Conservation (phyloP, 192 early-diverging fungal species). For the Backusella morwellensis region DNA sequence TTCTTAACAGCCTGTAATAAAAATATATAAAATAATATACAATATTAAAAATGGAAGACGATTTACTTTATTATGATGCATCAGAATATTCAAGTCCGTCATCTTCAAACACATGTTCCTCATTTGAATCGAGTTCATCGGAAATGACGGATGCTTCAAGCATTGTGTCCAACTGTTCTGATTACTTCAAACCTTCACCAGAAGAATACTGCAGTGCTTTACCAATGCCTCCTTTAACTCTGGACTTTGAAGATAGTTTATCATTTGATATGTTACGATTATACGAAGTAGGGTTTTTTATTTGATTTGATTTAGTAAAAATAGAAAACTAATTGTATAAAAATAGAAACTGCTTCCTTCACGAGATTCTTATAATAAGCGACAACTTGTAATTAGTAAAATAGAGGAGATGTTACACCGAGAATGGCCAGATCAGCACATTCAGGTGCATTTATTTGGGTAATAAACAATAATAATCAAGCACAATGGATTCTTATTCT, state of each 20-base stretch:
- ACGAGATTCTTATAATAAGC: constrained; percentile 61
- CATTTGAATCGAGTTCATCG: constrained; percentile 3
- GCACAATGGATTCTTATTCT: not conserved
- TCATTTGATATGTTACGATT: constrained; percentile 5
- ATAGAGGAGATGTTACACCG: constrained; percentile 72
- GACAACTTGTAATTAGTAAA: constrained; percentile 72
- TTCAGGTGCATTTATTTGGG: constrained; percentile 88
- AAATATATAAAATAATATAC: not conserved
- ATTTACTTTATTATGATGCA: not conserved
- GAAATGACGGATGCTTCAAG: not conserved
- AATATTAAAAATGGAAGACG: constrained; percentile 2
- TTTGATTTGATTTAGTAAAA: not conserved
- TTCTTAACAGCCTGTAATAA: not conserved
- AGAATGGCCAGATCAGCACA: constrained; percentile 81
- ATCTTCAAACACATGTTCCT: constrained; percentile 3
- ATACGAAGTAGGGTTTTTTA: not conserved
- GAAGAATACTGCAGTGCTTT: not conserved
- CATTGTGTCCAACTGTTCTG: not conserved
- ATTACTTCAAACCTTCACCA: not conserved
- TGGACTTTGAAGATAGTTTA: not conserved
- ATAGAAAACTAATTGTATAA: not conserved
- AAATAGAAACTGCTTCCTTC: constrained; percentile 58
- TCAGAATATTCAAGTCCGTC: not conserved
- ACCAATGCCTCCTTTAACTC: not conserved
- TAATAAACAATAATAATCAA: constrained; percentile 36